A percentile compares a stretch with the other conserved stretches of the same genome.
phyloP scores from a whole-genome alignment of 73 alveolate species.

The Stentor coeruleus region DNA sequence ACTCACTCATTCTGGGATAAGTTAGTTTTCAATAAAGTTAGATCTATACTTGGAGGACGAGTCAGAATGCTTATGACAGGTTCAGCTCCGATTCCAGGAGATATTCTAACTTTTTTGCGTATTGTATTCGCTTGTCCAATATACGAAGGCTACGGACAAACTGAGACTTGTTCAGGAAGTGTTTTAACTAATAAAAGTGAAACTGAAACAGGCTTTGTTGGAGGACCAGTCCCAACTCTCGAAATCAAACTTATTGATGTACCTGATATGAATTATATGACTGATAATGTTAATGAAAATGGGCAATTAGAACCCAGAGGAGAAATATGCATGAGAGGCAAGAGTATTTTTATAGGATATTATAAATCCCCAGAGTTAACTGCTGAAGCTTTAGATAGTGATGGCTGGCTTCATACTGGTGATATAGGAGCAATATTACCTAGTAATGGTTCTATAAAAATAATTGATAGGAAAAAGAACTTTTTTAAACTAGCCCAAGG shows the following conservation, averaged over 20 bases:
- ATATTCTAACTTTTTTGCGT: conserved; percentile 61
- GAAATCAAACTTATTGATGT: no score
- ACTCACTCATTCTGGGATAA: conserved; percentile 75
- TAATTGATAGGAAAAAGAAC: conserved; percentile 90
- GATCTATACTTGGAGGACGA: conserved; percentile 81
- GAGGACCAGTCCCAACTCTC: no score
- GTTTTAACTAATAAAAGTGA: no score
- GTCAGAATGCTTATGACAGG: conserved; percentile 73
- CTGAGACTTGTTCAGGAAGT: no score
- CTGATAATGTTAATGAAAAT: conserved; percentile 56
- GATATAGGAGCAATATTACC: conserved; percentile 78
- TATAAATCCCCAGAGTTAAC: conserved; percentile 70
- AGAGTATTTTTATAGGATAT: conserved; percentile 69
- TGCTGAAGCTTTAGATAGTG: conserved; percentile 66
- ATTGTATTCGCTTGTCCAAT: conserved; percentile 64
- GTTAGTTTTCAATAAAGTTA: conserved; percentile 65
- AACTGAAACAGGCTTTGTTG: no score
- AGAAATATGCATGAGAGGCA: conserved; percentile 83
- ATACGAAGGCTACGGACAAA: conserved; percentile 89
- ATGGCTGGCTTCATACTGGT: conserved; percentile 97
- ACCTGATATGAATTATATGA: conserved; percentile 75
- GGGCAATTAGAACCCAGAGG: conserved; percentile 89
- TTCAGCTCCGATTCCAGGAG: conserved; percentile 86
- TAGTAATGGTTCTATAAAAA: conserved; percentile 62
- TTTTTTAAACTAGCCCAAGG: conserved; percentile 93